Evolutionary conservation across 257 asterid species (phyloP).

Genomic region (Nicotiana paniculata): DNA sequence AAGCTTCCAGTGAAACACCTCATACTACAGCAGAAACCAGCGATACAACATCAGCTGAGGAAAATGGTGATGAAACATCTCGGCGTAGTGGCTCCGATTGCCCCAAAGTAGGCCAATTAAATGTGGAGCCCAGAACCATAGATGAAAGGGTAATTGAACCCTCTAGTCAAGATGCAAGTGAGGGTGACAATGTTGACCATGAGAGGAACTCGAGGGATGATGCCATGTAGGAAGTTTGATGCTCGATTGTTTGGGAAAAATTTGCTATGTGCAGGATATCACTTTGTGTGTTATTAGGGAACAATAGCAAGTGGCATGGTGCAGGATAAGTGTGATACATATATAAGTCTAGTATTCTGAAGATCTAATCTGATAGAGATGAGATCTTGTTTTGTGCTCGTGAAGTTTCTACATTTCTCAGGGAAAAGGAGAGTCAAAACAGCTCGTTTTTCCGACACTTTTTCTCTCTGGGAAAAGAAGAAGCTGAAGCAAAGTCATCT

Average conservation of each 20-base stretch:
- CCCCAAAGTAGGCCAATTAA: slow-evolving; percentile 13
- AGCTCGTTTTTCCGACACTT: not conserved
- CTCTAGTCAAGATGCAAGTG: slow-evolving; percentile 7
- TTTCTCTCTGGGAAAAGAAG: not conserved
- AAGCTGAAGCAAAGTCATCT: not conserved
- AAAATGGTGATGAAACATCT: slow-evolving; percentile 11
- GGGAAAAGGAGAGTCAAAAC: not conserved
- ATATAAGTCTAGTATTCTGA: not conserved
- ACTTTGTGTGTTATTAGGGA: not conserved
- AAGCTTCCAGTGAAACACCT: slow-evolving; percentile 18
- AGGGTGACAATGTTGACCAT: not conserved
- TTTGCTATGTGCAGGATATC: not conserved
- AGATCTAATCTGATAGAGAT: not conserved
- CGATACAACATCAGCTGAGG: not conserved
- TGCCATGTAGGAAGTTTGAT: not conserved
- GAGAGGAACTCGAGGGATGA: not conserved
- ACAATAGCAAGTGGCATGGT: not conserved
- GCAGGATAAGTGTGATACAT: not conserved
- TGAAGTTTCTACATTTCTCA: not conserved
- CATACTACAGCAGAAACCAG: slow-evolving; percentile 10
- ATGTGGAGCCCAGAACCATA: not conserved
- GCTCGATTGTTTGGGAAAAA: not conserved
- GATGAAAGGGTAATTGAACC: slow-evolving; percentile 12
- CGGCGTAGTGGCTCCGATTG: not conserved
- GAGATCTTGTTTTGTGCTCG: not conserved